Conservation (phyloP, 768 basidiomycete genomes). For the Candolleomyces eurysporus region DNA sequence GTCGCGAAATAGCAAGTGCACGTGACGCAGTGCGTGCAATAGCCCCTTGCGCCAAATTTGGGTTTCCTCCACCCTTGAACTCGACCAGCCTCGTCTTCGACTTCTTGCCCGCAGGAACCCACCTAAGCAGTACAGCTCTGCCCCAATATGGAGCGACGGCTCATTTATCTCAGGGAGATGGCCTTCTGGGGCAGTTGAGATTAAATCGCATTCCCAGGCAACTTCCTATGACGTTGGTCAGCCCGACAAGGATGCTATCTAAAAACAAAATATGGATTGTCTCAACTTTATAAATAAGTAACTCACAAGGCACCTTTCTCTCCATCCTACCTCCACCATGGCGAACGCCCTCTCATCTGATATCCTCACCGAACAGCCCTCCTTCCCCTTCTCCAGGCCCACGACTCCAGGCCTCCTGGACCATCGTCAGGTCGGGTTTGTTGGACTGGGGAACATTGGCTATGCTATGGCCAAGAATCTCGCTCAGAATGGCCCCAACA, state of each 20-base stretch:
- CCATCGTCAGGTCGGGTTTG: slow-evolving; percentile 38
- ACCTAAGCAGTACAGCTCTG: no score
- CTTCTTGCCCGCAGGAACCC: no score
- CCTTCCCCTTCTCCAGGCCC: slow-evolving; percentile 19
- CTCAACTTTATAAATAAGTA: neutral
- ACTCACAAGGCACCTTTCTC: neutral
- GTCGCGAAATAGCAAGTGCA: slow-evolving; percentile 23
- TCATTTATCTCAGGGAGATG: no score
- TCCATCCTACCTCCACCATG: slow-evolving; percentile 3
- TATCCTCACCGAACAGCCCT: neutral
- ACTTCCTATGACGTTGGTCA: no score
- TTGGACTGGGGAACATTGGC: slow-evolving; percentile 68
- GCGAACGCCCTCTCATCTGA: neutral
- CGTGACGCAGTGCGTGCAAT: slow-evolving; percentile 12
- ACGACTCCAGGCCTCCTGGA: slow-evolving; percentile 8
- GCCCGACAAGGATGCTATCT: no score
- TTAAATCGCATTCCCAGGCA: no score
- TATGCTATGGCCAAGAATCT: slow-evolving; percentile 79
- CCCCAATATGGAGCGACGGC: no score
- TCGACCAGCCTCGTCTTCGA: neutral
- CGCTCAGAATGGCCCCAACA: slow-evolving; percentile 46
- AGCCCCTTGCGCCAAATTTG: neutral
- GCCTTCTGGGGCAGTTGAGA: no score
- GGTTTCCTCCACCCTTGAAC: neutral
- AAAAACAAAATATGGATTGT: neutral